A percentile compares a stretch with the other conserved stretches of the same genome.
phyloP scores from a whole-genome alignment of 202 grass and related monocot genomes.

The Musa balbisiana region DNA sequence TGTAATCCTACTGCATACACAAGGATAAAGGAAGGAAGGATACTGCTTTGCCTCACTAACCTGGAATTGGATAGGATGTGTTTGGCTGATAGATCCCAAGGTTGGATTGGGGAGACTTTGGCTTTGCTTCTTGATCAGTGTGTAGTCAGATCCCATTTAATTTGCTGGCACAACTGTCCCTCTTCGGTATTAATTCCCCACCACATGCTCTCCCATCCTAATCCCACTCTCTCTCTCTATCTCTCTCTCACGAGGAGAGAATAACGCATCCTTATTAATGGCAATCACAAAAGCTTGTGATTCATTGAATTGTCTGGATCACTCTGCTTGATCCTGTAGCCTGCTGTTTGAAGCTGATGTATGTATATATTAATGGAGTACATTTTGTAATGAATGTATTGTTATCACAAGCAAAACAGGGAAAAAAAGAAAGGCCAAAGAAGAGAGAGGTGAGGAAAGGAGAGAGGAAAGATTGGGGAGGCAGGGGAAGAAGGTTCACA shows the following conservation, averaged over 20 bases:
- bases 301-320: constrained; percentile 9
- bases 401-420: too few species aligned
- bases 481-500: too few species aligned
- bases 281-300: constrained; percentile 24
- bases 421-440: too few species aligned
- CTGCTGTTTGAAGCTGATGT: background rate
- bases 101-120: background rate
- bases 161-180: constrained; percentile 12
- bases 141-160: constrained; percentile 20
- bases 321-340: background rate
- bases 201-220: constrained; percentile 23
- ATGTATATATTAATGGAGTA: too few species aligned
- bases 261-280: constrained; percentile 16
- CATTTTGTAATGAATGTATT: too few species aligned
- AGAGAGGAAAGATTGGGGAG: background rate
- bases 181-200: constrained; percentile 25
- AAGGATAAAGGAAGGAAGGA: background rate
- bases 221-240: constrained; percentile 5
- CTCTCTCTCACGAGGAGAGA: constrained; percentile 4
- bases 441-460: too few species aligned
- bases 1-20: background rate
- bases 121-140: background rate
- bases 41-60: background rate
- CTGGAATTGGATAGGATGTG: background rate
- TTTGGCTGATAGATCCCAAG: background rate